Conservation (phyloP, 106 monocot species). For the Phalaenopsis equestris region DNA sequence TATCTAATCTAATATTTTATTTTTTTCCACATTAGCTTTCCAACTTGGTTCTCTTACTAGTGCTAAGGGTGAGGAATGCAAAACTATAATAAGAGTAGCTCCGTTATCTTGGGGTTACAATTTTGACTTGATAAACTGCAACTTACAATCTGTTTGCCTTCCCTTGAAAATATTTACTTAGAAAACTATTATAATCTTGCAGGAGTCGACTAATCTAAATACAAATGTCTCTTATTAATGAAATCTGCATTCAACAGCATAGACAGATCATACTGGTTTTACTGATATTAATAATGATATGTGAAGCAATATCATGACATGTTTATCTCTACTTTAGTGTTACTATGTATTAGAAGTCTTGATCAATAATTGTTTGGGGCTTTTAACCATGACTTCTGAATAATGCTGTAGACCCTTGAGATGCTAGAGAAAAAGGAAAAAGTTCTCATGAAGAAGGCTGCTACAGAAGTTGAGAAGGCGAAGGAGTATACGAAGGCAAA, state of each 20-base stretch:
- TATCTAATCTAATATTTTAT: neutral
- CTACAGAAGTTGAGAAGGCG: constrained; percentile 15
- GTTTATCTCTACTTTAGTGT: neutral
- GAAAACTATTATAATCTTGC: neutral
- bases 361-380: neutral
- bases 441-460: constrained; percentile 15
- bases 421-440: constrained; percentile 19
- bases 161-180: neutral
- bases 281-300: neutral
- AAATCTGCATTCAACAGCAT: neutral
- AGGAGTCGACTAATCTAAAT: neutral
- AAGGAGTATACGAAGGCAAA: constrained; percentile 18
- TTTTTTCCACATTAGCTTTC: neutral
- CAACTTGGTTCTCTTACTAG: neutral
- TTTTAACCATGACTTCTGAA: neutral
- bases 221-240: neutral
- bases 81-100: neutral
- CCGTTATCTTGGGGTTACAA: neutral
- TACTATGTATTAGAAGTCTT: neutral
- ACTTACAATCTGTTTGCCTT: neutral
- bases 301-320: neutral
- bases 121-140: neutral
- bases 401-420: constrained; percentile 13
- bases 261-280: neutral
- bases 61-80: neutral